A percentile compares a stretch with the other conserved stretches of the same genome.
Evolutionary conservation across 495 filamentous ascomycete species (phyloP).

Genomic region (Corynascus novoguineensis): DNA sequence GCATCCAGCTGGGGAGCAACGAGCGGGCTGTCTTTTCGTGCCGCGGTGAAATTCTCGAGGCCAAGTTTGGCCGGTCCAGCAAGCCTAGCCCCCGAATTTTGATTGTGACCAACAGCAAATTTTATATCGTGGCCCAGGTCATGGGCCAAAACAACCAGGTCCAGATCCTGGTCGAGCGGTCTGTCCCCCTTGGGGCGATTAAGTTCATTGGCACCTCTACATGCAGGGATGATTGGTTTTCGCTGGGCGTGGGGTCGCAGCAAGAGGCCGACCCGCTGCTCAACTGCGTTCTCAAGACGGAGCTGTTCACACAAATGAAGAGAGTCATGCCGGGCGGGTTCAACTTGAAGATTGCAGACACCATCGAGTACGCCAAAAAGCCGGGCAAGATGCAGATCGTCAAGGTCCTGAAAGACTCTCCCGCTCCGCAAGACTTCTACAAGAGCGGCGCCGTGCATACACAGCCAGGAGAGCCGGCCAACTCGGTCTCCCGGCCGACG

Average conservation of each 20-base stretch:
- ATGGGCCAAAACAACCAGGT: conserved; percentile 77
- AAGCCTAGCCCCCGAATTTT: conserved; percentile 83
- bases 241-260: conserved; percentile 75
- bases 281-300: conserved; percentile 92
- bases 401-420: conserved; percentile 81
- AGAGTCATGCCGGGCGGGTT: conserved; percentile 68
- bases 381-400: conserved; percentile 83
- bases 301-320: conserved; percentile 88
- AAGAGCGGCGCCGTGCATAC: conserved; percentile 92
- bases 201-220: conserved; percentile 76
- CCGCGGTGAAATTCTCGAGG: conserved; percentile 78
- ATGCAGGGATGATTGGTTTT: conserved; percentile 93
- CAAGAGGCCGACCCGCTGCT: conserved; percentile 89
- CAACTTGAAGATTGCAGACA: conserved; percentile 73
- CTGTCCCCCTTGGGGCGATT: conserved; percentile 77
- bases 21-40: conserved; percentile 85
- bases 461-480: conserved; percentile 72
- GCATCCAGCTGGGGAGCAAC: conserved; percentile 54
- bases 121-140: conserved; percentile 81
- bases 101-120: conserved; percentile 75
- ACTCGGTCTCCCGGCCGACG: conserved; percentile 75
- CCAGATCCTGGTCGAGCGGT: conserved; percentile 72
- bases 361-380: conserved; percentile 97
- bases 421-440: conserved; percentile 75
- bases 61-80: conserved; percentile 92